These are phyloP conservation scores for Coemansia sp. DNA, from an alignment of 192 early-diverging fungal genomes.

Conservation along the genomic window DNA sequence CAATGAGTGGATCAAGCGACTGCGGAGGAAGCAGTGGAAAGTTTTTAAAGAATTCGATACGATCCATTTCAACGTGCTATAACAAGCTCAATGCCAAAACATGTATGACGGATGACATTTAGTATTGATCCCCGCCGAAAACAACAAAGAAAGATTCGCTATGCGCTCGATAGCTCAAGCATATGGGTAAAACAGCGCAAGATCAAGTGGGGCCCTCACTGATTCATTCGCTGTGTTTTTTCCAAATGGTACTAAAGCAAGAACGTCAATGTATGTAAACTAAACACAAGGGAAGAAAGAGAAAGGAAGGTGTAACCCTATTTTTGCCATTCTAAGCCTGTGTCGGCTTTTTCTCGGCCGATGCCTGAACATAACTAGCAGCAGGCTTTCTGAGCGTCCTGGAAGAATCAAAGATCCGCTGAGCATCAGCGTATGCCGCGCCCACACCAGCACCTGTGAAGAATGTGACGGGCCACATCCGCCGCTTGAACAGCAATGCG, in stretches of 20 bases:
- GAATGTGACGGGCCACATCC: conserved; percentile 83
- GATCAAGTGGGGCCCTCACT: too few relatives aligned
- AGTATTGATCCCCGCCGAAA: too few relatives aligned
- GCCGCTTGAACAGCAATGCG: conserved; percentile 81
- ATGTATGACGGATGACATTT: too few relatives aligned
- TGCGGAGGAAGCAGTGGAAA: conserved; percentile 43
- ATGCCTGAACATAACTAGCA: conserved; percentile 3
- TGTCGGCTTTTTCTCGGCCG: neutral
- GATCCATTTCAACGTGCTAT: too few relatives aligned
- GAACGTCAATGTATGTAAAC: too few relatives aligned
- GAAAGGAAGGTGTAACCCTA: neutral
- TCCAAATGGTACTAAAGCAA: too few relatives aligned
- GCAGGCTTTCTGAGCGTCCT: conserved; percentile 35
- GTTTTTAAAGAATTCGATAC: conserved; percentile 40
- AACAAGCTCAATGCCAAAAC: too few relatives aligned
- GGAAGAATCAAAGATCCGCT: conserved; percentile 57
- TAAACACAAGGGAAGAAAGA: neutral
- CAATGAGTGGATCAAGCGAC: conserved; percentile 31
- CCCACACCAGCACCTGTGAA: conserved; percentile 81
- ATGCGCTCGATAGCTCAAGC: too few relatives aligned
- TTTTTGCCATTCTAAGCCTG: neutral
- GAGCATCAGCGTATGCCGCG: conserved; percentile 77
- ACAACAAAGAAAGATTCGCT: too few relatives aligned
- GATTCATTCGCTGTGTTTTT: too few relatives aligned
- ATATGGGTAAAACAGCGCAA: too few relatives aligned